Base-by-base conservation (phyloP, 805 yeast species). In the Candida yuanshanica region DNA sequence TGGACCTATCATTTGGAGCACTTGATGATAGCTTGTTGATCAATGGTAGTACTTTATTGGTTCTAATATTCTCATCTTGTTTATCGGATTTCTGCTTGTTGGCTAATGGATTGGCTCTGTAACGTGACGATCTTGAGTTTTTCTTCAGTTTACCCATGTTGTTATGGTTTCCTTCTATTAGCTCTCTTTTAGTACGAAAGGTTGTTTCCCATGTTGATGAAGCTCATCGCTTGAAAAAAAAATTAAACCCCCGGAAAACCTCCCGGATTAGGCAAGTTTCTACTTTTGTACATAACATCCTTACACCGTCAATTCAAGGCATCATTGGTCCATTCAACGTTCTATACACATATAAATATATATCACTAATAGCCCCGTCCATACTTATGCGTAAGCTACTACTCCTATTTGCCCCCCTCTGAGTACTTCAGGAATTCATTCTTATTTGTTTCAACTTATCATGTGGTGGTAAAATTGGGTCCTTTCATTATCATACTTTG, bases 101-200 rank as follows among this genome's bases (percentile, higher is more conserved):
- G 4, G 52, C 54, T 18, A 64, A 47, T 13, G 70, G 72, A 43
- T 60, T 65, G 14, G 57, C 52, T 47, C 68, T 64, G 21, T 62
- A 58, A 38, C 59, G 56, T 1, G 80, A 67, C 3, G 72, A 63
- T 65, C 74, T 75, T 2, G 81, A 74, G 59, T 77, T 77, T 59
- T 77, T 82, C 70, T 81, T 84, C 32, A 84, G 72, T 62, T 83
- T 84, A 36, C 84, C 95, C 95, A 84, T 84, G 9, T 3, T 20
- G 5, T 6, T 11, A n/a, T n/a, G n/a, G n/a, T n/a, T n/a, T n/a
- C 17, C 14, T 26, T 6, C 16, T 16, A 9, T 7, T 9, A 31
- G 23, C 18, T 20, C 20, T 35, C 22, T 13, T 34, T 25, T 20
- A 20, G n/a, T 3, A n/a, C n/a, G n/a, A n/a, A n/a, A n/a, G n/a